Evolutionary conservation across 805 yeast species (phyloP), one percentile per base, ranked within the genome.

Genomic region (Yamadazyma akitaensis): DNA sequence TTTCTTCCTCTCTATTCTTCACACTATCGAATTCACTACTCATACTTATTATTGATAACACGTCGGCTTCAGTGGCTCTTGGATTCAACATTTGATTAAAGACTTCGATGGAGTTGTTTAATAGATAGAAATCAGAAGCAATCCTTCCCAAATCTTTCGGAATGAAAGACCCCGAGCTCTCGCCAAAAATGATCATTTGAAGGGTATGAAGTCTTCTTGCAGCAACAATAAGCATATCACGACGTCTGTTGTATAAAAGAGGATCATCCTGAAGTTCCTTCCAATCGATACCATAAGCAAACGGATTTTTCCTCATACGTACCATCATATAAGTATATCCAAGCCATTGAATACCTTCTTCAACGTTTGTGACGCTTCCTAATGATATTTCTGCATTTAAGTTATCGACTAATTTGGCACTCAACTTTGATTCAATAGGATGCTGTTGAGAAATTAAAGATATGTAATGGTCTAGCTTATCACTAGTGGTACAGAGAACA

Each of bases 311-410:
- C 48, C 85, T 81, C 99, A 94, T 94, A 48, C 99, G 73, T 2
- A 92, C 97, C 68, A 80, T 84, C 79, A 94, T 74, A 60, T 94
- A 94, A 0, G 99, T 94, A 57, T 95, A 94, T 3, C 99, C 98
- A n/a, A 94, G 72, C 99, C 99, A 94, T 53, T 84, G 88, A 0
- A 94, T 85, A 47, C 91, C 99, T 67, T 94, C 99, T 26, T 88
- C 96, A 10, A 94, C 82, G 58, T 85, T 91, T 0, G 98, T 89
- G 1, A 94, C 98, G 0, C 96, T 91, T 1, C 99, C 99, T 16
- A 94, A 65, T 0, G 98, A 85, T 18, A 95, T 89, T 62, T 94
- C 99, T 0, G 99, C 99, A 63, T 95, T 95, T 59, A 94, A 72
- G 54, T 92, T 94, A 61, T 94, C 99, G 16, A 88, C 90, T 26